These are phyloP conservation scores for Psilocybe tampanensis DNA, from an alignment of 768 basidiomycete species.

Conservation along the genomic window DNA sequence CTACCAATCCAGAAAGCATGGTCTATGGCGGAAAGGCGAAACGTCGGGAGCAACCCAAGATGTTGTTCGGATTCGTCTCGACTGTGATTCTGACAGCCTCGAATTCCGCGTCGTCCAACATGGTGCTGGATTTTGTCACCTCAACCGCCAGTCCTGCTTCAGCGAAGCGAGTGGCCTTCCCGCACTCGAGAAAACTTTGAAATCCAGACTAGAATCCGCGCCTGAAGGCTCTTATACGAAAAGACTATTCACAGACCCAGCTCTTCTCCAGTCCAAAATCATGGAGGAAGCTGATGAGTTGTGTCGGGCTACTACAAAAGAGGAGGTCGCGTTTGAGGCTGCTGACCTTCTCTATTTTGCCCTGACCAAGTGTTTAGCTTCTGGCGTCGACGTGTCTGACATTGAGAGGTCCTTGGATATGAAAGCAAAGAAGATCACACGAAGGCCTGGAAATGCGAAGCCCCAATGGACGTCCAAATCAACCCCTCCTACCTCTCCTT, in stretches of 20 bases:
- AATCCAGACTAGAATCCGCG: conserved; percentile 69
- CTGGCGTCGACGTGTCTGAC: conserved; percentile 81
- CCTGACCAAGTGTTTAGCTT: conserved; percentile 78
- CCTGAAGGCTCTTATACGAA: conserved; percentile 93
- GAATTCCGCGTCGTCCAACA: conserved; percentile 90
- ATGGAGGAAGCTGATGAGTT: conserved; percentile 99
- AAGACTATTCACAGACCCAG: conserved; percentile 79
- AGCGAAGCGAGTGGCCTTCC: conserved; percentile 78
- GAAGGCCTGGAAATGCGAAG: conserved; percentile 92
- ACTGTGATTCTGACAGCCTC: conserved; percentile 93
- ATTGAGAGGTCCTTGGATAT: conserved; percentile 82
- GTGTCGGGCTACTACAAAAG: conserved; percentile 75
- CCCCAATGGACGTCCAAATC: conserved; percentile 62
- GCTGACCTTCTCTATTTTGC: conserved; percentile 96
- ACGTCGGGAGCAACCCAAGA: conserved; percentile 94
- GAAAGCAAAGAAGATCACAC: conserved; percentile 85
- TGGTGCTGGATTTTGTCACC: conserved; percentile 93
- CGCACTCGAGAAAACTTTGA: conserved; percentile 79
- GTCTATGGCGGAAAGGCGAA: conserved; percentile 96
- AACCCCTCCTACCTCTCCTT: conserved; percentile 7
- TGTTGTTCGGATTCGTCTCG: conserved; percentile 76
- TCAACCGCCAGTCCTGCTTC: conserved; percentile 87
- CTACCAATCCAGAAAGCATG: conserved; percentile 95
- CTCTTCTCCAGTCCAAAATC: conserved; percentile 88
- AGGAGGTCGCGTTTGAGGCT: conserved; percentile 92